Base-by-base conservation (phyloP, 768 basidiomycete species). In the Podaxis sp. region DNA sequence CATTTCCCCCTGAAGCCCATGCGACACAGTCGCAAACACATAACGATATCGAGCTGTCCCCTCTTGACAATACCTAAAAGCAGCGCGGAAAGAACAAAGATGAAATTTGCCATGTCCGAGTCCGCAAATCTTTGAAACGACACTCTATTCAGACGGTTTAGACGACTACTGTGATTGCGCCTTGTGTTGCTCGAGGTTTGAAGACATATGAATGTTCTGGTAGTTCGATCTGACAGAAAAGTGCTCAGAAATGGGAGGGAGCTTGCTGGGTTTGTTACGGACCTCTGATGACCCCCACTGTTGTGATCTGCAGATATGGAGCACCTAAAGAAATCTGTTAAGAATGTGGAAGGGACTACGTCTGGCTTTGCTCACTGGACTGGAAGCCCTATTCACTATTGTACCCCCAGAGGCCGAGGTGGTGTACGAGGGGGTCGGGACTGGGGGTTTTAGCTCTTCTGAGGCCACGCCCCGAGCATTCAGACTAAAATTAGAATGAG, bases 381-480 rank as follows among this genome's bases (percentile, higher is more conserved):
- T 44, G 17, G n/a, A 17, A 44, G 13, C 41, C n/a, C 15, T 50
- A 20, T 26, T 20, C n/a, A 20, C 0, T 22, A 24, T 20, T 50
- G 24, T 50, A 20, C n/a, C 22, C 6, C 48, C 11, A 8, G 58
- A 51, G 22, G 22, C 22, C 17, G 58, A 28, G 17, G 51, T 22
- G 3, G 30, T 24, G 33, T 33, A 36, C 0, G 40, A 33, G 0
- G 17, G 20, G 17, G n/a, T n/a, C n/a, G 41, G 33, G 11, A 2
- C 10, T 44, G 20, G 10, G 5, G 20, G 37, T 30, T 52, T 13
- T 24, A 61, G 40, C 55, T 55, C 60, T 36, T 55, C 60, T 17
- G 60, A 48, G 4, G 55, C 60, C 60, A 61, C 55, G 24, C 46
- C 33, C 37, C 53, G 13, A 1, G 60, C 60, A n/a, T 61, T 61